phyloP scores from a whole-genome alignment of 2,329 filamentous ascomycete species.

The Alternaria consortialis region DNA sequence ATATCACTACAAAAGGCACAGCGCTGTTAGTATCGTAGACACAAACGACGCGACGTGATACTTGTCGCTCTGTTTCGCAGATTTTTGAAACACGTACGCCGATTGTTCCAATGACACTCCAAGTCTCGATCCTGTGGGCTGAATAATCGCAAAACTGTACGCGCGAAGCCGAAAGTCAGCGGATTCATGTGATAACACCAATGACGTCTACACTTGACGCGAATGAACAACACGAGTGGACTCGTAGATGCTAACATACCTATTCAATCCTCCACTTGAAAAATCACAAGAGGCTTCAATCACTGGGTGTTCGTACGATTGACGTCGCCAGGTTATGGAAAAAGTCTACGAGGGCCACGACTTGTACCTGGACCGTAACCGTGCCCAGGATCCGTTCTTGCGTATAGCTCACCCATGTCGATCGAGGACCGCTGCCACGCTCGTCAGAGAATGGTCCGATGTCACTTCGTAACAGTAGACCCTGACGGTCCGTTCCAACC shows the following conservation, averaged over 20 bases:
- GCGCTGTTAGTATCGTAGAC: conserved; percentile 6
- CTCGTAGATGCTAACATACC: conserved; percentile 1
- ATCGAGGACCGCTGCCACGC: conserved; percentile 26
- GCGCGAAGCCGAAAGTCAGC: conserved; percentile 13
- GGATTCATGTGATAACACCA: conserved; percentile 12
- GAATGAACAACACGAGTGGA: conserved; percentile 3
- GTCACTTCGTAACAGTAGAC: conserved; percentile 25
- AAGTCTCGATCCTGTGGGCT: background rate
- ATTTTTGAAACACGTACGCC: conserved; percentile 3
- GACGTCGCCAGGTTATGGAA: conserved; percentile 17
- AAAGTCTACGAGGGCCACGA: conserved; percentile 29
- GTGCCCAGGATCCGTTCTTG: conserved; percentile 26
- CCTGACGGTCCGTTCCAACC: conserved; percentile 33
- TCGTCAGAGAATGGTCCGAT: conserved; percentile 45
- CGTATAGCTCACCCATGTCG: conserved; percentile 30
- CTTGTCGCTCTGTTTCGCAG: background rate
- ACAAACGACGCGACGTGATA: background rate
- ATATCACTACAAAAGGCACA: background rate
- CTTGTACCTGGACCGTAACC: conserved; percentile 29
- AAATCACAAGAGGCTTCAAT: background rate
- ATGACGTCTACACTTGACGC: conserved; percentile 36
- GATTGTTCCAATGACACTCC: conserved; percentile 13
- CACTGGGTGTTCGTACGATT: conserved; percentile 2
- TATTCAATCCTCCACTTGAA: background rate
- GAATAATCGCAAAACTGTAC: background rate